Percentiles rank a stretch among this genome's conserved stretches.
Evolutionary conservation across 2,329 filamentous ascomycete species (phyloP).

Genomic region (Graphium sp.): DNA sequence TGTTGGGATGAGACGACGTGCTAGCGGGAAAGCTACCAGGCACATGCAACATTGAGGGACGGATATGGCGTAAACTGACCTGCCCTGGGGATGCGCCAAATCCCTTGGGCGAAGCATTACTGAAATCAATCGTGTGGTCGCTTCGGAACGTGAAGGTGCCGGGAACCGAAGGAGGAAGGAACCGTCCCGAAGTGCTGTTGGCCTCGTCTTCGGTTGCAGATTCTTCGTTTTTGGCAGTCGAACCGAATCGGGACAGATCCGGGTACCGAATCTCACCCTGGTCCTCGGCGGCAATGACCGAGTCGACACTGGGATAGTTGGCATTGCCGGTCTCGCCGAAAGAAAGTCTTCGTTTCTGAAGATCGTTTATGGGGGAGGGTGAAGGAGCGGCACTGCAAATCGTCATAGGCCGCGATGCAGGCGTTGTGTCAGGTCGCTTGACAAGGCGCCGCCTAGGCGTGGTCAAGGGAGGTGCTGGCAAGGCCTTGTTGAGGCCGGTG

Average conservation of each 20-base stretch:
- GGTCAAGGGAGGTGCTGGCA: slow-evolving; percentile 35
- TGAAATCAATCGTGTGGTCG: slow-evolving; percentile 47
- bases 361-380: too few relatives aligned
- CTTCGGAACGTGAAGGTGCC: slow-evolving; percentile 49
- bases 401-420: slow-evolving; percentile 6
- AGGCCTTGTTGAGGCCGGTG: slow-evolving; percentile 30
- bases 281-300: slow-evolving; percentile 8
- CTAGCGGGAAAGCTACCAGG: slow-evolving; percentile 35
- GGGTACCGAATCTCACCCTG: slow-evolving; percentile 28
- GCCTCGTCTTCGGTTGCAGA: slow-evolving; percentile 10
- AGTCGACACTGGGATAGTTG: slow-evolving; percentile 16
- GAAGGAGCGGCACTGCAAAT: too few relatives aligned
- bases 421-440: slow-evolving; percentile 55
- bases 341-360: background rate
- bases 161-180: slow-evolving; percentile 23
- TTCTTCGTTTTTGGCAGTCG: slow-evolving; percentile 1
- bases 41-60: slow-evolving; percentile 30
- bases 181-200: too few relatives aligned
- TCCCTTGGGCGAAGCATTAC: slow-evolving; percentile 24
- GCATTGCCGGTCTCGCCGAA: too few relatives aligned
- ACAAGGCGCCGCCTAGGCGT: slow-evolving; percentile 49
- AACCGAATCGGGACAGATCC: slow-evolving; percentile 26
- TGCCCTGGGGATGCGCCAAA: slow-evolving; percentile 44
- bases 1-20: slow-evolving; percentile 17
- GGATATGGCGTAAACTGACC: slow-evolving; percentile 42